A percentile compares a stretch with the other conserved stretches of the same genome.
Evolutionary conservation across 192 early-diverging fungal species (phyloP).

Genomic region (Spizellomyces punctatus): DNA sequence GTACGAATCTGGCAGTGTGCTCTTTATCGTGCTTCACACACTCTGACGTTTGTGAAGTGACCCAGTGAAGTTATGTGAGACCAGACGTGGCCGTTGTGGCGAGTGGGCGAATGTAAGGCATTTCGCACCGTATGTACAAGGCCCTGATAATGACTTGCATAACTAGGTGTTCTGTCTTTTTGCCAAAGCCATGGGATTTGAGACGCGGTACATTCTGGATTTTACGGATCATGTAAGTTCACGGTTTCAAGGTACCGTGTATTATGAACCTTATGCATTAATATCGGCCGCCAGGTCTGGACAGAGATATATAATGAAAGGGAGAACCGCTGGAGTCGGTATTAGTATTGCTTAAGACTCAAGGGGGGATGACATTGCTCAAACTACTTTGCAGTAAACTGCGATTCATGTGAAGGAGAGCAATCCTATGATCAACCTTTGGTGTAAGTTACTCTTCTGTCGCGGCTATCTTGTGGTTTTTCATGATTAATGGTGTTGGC

Average conservation of each 20-base stretch:
- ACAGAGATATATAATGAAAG: conserved; percentile 40
- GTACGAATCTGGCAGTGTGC: conserved; percentile 3
- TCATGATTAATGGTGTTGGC: background rate
- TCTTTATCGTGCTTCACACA: background rate
- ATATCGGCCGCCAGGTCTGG: conserved; percentile 25
- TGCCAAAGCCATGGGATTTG: conserved; percentile 42
- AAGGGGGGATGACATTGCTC: too few relatives aligned
- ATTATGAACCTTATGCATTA: background rate
- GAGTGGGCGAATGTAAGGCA: conserved; percentile 44
- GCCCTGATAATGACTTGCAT: background rate
- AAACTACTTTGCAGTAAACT: conserved; percentile 20
- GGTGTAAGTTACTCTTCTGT: conserved; percentile 13
- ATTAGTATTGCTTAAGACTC: too few relatives aligned
- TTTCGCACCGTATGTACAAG: background rate
- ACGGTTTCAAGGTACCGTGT: background rate
- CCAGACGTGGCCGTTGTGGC: conserved; percentile 46
- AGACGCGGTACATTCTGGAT: conserved; percentile 47
- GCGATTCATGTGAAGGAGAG: conserved; percentile 39
- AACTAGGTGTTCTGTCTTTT: conserved; percentile 34
- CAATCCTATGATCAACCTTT: conserved; percentile 36
- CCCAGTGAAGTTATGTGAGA: conserved; percentile 36
- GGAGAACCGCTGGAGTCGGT: conserved; percentile 25
- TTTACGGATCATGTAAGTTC: conserved; percentile 46
- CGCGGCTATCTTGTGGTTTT: background rate
- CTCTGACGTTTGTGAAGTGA: conserved; percentile 16